phyloP scores from a whole-genome alignment of 2,329 filamentous ascomycete genomes.

The Ophiostoma triangulosporum region DNA sequence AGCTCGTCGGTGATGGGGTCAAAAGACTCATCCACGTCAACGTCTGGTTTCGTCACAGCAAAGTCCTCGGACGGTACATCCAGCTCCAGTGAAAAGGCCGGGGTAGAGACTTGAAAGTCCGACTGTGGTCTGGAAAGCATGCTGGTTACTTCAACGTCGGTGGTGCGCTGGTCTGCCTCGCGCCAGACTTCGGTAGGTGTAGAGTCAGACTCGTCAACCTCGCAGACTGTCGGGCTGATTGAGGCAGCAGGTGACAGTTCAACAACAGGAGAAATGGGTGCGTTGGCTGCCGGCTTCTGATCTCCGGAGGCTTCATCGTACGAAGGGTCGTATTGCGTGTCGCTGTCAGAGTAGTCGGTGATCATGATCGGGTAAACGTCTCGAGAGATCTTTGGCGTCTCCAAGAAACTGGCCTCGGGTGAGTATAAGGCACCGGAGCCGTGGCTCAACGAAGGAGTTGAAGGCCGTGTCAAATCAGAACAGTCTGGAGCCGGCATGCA shows the following conservation, averaged over 20 bases:
- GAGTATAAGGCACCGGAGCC: constrained; percentile 5
- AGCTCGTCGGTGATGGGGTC: neutral
- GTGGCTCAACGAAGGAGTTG: constrained; percentile 6
- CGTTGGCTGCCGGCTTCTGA: neutral
- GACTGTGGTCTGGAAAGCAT: neutral
- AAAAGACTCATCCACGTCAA: constrained; percentile 3
- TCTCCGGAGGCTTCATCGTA: constrained; percentile 1
- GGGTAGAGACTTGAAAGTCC: neutral
- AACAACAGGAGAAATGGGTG: neutral
- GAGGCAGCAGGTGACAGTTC: neutral
- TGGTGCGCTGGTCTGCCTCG: neutral
- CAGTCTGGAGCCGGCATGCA: neutral
- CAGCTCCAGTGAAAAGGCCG: neutral
- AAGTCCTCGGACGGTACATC: constrained; percentile 1
- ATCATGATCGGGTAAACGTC: neutral
- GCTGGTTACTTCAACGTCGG: neutral
- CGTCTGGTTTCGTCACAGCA: constrained; percentile 3
- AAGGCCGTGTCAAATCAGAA: constrained; percentile 3
- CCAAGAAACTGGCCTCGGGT: constrained; percentile 4
- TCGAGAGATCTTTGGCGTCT: constrained; percentile 3
- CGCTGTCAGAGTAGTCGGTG: constrained; percentile 1
- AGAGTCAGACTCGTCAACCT: constrained; percentile 1
- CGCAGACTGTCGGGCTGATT: neutral
- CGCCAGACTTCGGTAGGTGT: neutral
- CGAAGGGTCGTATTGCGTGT: neutral